Conservation (phyloP, 2,329 filamentous ascomycete species). For the Ceratocystis smalleyi region DNA sequence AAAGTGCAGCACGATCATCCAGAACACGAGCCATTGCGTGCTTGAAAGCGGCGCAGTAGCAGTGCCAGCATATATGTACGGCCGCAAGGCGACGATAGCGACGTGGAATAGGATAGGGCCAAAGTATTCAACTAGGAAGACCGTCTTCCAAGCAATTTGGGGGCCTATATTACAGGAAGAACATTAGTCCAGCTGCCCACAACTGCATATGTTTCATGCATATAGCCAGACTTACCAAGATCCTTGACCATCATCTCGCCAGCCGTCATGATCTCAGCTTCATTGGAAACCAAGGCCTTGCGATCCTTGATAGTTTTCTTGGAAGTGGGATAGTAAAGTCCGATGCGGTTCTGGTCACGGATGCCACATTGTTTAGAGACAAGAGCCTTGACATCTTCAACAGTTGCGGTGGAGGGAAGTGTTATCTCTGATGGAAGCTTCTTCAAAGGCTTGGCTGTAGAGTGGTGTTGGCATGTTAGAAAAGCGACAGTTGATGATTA, state of each 20-base stretch:
- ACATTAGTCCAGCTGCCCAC: neutral
- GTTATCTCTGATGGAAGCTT: conserved; percentile 38
- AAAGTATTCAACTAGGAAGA: conserved; percentile 89
- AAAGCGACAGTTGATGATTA: no score
- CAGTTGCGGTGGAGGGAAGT: conserved; percentile 34
- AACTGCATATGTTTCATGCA: neutral
- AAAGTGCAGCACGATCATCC: conserved; percentile 69
- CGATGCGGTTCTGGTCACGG: conserved; percentile 45
- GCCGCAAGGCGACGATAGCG: conserved; percentile 54
- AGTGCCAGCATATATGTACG: conserved; percentile 39
- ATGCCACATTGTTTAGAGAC: conserved; percentile 38
- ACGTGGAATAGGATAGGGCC: conserved; percentile 82
- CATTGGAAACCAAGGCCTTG: conserved; percentile 35
- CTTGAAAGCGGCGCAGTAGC: conserved; percentile 38
- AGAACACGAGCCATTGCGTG: conserved; percentile 59
- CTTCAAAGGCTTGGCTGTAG: conserved; percentile 36
- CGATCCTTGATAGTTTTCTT: conserved; percentile 50
- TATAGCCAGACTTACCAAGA: conserved; percentile 46
- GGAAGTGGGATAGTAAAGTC: conserved; percentile 43
- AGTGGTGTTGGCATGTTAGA: neutral
- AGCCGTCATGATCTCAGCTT: conserved; percentile 32
- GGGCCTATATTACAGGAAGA: conserved; percentile 39
- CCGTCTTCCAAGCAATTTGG: conserved; percentile 82
- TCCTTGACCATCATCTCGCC: conserved; percentile 75
- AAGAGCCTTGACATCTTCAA: conserved; percentile 43